Evolutionary conservation across 2,329 filamentous ascomycete genomes (phyloP).

Genomic region (Huntiella savannae): DNA sequence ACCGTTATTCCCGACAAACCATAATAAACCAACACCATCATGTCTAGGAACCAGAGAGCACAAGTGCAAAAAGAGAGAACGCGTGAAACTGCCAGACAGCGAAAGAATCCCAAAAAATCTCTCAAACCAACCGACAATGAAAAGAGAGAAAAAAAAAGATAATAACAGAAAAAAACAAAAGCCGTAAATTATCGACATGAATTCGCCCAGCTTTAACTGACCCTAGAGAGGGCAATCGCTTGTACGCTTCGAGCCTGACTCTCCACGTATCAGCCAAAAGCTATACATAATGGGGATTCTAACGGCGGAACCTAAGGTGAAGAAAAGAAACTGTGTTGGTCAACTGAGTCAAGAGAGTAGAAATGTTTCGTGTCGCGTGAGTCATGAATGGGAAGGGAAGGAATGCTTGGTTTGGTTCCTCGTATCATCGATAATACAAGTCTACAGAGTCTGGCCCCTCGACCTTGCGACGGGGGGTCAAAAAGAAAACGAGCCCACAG

Average conservation of each 20-base stretch:
- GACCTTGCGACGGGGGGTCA: too few relatives aligned
- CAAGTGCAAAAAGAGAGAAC: neutral
- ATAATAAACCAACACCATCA: neutral
- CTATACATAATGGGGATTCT: neutral
- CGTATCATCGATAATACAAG: too few relatives aligned
- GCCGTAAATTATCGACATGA: neutral
- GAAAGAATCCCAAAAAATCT: neutral
- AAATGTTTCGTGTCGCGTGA: neutral
- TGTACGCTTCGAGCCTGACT: neutral
- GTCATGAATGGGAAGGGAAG: neutral
- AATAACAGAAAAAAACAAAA: slow-evolving; percentile 9
- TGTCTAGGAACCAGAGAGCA: neutral
- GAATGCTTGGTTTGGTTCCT: neutral
- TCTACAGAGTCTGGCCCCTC: too few relatives aligned
- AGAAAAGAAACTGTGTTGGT: slow-evolving; percentile 4
- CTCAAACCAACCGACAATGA: neutral
- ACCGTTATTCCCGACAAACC: neutral
- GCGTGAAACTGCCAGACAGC: neutral
- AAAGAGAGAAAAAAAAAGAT: slow-evolving; percentile 6
- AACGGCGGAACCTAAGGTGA: slow-evolving; percentile 4
- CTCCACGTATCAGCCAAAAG: slow-evolving; percentile 8
- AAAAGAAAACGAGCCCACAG: neutral
- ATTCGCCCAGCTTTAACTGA: too few relatives aligned
- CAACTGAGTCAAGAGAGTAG: slow-evolving; percentile 1
- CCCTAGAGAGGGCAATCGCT: too few relatives aligned